These are phyloP conservation scores for Drechslerella stenobrocha DNA, from an alignment of 2,329 filamentous ascomycete genomes.

Conservation along the genomic window DNA sequence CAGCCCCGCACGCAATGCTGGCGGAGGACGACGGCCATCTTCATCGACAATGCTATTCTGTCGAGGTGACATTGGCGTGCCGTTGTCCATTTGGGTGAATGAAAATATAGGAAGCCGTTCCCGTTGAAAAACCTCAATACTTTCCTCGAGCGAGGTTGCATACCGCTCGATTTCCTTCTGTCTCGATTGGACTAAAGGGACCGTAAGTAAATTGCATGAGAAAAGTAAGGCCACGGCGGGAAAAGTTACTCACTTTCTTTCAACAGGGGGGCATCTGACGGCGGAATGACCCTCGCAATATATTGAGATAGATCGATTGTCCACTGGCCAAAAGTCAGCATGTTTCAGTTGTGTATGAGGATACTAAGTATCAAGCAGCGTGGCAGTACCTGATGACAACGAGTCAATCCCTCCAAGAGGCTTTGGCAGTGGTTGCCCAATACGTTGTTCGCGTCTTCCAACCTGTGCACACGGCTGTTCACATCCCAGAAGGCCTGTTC, in stretches of 20 bases:
- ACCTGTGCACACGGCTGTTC: slow-evolving; percentile 72
- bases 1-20: slow-evolving; percentile 64
- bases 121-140: slow-evolving; percentile 69
- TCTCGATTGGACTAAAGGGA: slow-evolving; percentile 60
- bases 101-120: slow-evolving; percentile 62
- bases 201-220: slow-evolving; percentile 50
- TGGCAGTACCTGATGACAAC: slow-evolving; percentile 66
- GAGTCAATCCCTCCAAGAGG: slow-evolving; percentile 76
- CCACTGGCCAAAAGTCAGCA: slow-evolving; percentile 33
- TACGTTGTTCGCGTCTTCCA: slow-evolving; percentile 78
- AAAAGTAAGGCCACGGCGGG: too few species aligned
- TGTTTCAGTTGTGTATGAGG: slow-evolving; percentile 22
- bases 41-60: slow-evolving; percentile 74
- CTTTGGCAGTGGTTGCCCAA: slow-evolving; percentile 80
- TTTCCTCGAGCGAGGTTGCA: slow-evolving; percentile 63
- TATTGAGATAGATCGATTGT: slow-evolving; percentile 64
- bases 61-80: slow-evolving; percentile 78
- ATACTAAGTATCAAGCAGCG: slow-evolving; percentile 6
- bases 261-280: slow-evolving; percentile 74
- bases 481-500: slow-evolving; percentile 85
- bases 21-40: slow-evolving; percentile 72
- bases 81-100: slow-evolving; percentile 71
- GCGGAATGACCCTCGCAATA: slow-evolving; percentile 76
- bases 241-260: slow-evolving; percentile 82
- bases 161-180: slow-evolving; percentile 67